These are phyloP conservation scores for Amphirosellinia nigrospora DNA, from an alignment of 495 filamentous ascomycete genomes.

Conservation along the genomic window DNA sequence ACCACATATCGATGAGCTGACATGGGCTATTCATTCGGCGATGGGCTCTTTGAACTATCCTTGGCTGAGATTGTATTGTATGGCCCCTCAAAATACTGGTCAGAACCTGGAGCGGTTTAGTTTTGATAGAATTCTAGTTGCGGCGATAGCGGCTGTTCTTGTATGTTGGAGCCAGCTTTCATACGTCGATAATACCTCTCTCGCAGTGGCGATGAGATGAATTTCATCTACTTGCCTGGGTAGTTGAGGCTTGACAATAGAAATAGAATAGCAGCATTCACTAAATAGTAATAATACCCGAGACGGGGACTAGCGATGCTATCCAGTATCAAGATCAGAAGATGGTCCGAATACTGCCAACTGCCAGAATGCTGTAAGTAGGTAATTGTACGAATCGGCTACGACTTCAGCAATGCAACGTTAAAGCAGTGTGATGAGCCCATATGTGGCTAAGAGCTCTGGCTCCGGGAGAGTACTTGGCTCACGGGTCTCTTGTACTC, in stretches of 20 bases:
- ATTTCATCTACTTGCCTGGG: too few species aligned
- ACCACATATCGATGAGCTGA: neutral
- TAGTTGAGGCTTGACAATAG: too few species aligned
- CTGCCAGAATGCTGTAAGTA: neutral
- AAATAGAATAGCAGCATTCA: neutral
- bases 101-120: neutral
- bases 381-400: conserved; percentile 2
- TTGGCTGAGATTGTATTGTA: neutral
- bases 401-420: conserved; percentile 11
- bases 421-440: neutral
- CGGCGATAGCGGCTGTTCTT: too few species aligned
- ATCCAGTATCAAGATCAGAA: conserved; percentile 18
- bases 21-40: neutral
- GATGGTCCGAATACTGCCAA: neutral
- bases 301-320: conserved; percentile 13
- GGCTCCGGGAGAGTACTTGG: neutral
- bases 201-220: too few species aligned
- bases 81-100: neutral
- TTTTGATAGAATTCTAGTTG: neutral
- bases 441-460: neutral
- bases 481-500: conserved; percentile 14
- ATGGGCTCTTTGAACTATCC: neutral
- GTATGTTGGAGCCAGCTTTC: too few species aligned
- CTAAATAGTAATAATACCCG: neutral
- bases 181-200: too few species aligned